phyloP scores from a whole-genome alignment of 768 basidiomycete genomes.

The Trichaptum fuscoviolaceum region DNA sequence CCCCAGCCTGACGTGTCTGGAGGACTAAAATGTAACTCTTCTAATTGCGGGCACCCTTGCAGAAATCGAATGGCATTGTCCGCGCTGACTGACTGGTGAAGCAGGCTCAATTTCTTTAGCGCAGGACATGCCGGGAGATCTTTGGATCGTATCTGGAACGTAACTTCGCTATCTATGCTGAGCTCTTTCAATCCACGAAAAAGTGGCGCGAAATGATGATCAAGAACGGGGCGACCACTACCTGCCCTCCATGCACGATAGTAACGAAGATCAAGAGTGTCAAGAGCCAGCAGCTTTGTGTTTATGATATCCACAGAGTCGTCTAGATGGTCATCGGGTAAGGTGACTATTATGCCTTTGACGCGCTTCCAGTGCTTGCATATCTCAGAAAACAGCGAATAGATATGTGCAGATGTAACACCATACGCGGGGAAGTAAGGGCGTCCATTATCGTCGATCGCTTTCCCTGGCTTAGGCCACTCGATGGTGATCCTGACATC shows the following conservation, averaged over 20 bases:
- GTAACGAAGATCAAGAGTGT: not conserved
- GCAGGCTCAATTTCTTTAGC: not conserved
- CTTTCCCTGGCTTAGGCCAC: not conserved
- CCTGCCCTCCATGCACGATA: not conserved
- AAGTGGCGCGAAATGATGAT: not conserved
- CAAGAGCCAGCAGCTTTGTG: not conserved
- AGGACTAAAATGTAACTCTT: not conserved
- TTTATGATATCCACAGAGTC: not conserved
- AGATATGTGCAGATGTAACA: not conserved
- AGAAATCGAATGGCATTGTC: not conserved
- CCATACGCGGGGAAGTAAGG: not conserved
- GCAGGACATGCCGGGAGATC: not conserved
- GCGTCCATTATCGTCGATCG: not conserved
- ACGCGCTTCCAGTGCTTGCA: not conserved
- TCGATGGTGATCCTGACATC: not conserved
- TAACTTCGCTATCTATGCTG: not conserved
- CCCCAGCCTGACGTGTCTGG: not conserved
- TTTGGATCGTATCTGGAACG: not conserved
- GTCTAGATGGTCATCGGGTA: not conserved
- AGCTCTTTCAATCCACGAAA: not conserved
- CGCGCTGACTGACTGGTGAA: not conserved
- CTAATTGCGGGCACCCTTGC: not conserved
- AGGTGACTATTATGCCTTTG: not conserved
- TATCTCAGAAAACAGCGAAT: not conserved
- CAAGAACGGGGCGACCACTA: not conserved